Evolutionary conservation across 371 early-diverging fungal genomes (phyloP).

Genomic region (Mucor plumbeus): DNA sequence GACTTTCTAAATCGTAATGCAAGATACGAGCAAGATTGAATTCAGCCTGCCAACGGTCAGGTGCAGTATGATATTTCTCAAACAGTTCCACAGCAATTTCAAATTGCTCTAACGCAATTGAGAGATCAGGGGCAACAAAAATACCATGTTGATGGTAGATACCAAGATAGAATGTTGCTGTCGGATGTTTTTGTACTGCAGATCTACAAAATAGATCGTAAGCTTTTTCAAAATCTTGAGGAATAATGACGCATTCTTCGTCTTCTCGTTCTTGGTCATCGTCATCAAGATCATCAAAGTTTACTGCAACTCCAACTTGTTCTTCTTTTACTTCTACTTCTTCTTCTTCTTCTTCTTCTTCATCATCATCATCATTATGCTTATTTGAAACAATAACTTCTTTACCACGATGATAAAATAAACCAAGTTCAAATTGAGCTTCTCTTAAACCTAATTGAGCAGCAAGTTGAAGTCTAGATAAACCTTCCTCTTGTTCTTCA

Average conservation of each 20-base stretch:
- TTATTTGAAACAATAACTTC: conserved; percentile 14
- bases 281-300: neutral
- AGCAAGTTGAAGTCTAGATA: conserved; percentile 30
- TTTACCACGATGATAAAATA: conserved; percentile 40
- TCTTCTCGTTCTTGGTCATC: conserved; percentile 17
- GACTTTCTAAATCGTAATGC: conserved; percentile 37
- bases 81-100: conserved; percentile 35
- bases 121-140: conserved; percentile 31
- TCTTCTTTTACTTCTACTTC: too few relatives aligned
- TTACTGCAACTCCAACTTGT: too few relatives aligned
- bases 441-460: conserved; percentile 35
- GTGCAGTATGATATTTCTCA: conserved; percentile 11
- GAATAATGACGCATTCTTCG: conserved; percentile 28
- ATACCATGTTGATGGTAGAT: conserved; percentile 50
- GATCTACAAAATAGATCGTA: conserved; percentile 47
- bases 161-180: conserved; percentile 45
- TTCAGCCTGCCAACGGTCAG: conserved; percentile 49
- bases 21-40: conserved; percentile 45
- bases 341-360: conserved; percentile 4
- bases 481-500: conserved; percentile 39
- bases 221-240: conserved; percentile 41
- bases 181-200: conserved; percentile 41
- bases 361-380: neutral
- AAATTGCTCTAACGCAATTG: conserved; percentile 39
- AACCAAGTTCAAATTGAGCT: conserved; percentile 44